These are phyloP conservation scores for Microthlaspi erraticum DNA, from an alignment of 345 rosid genomes.

Conservation along the genomic window DNA sequence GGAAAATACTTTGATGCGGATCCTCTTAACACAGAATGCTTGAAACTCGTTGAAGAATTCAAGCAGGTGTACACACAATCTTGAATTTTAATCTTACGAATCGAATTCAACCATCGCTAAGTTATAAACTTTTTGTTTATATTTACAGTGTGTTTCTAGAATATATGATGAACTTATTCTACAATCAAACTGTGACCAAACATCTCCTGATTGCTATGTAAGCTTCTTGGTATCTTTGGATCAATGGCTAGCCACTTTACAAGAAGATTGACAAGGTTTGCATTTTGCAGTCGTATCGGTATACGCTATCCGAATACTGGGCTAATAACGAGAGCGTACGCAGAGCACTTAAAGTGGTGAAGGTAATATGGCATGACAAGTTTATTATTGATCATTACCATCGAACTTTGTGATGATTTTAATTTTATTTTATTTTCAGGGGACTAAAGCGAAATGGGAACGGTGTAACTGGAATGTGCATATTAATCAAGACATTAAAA, in stretches of 20 bases:
- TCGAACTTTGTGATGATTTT: constrained; percentile 10
- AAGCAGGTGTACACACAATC: constrained; percentile 8
- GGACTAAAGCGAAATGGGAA: constrained; percentile 28
- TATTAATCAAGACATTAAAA: constrained; percentile 10
- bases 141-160: constrained; percentile 27
- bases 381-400: constrained; percentile 13
- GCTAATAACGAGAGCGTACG: constrained; percentile 37
- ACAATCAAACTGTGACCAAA: neutral
- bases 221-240: constrained; percentile 14
- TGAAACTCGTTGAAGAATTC: constrained; percentile 18
- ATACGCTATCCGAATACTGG: constrained; percentile 22
- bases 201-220: constrained; percentile 37
- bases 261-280: neutral
- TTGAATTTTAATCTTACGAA: neutral
- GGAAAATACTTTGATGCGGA: constrained; percentile 38
- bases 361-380: constrained; percentile 26
- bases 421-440: constrained; percentile 13
- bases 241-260: neutral
- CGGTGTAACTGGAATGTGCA: neutral
- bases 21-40: constrained; percentile 50
- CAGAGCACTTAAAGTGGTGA: constrained; percentile 23
- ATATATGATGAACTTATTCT: constrained; percentile 5
- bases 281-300: constrained; percentile 3
- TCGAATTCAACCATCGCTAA: neutral
- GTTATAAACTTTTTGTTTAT: neutral